Evolutionary conservation across 495 filamentous ascomycete species (phyloP).

Genomic region (Oidiodendron maius): DNA sequence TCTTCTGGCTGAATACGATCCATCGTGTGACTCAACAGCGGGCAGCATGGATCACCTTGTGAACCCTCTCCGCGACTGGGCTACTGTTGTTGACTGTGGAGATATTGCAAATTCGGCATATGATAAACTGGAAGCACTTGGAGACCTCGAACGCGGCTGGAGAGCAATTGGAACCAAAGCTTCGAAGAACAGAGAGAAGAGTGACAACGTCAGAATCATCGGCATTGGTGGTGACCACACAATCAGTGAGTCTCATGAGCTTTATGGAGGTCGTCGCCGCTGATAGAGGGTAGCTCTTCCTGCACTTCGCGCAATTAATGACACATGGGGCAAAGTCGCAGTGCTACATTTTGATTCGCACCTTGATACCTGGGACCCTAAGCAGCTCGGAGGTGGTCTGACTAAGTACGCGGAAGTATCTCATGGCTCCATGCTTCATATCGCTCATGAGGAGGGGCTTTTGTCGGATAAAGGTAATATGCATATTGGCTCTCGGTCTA

Average conservation of each 20-base stretch:
- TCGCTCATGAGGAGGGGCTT: conserved; percentile 52
- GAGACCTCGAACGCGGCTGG: conserved; percentile 56
- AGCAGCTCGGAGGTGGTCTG: conserved; percentile 19
- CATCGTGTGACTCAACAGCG: conserved; percentile 6
- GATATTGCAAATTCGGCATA: conserved; percentile 58
- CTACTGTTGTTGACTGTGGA: conserved; percentile 58
- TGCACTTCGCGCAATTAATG: conserved; percentile 33
- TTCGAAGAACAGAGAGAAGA: conserved; percentile 37
- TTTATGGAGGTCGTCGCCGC: too few relatives aligned
- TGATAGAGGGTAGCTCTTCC: conserved; percentile 38
- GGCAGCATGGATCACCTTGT: conserved; percentile 33
- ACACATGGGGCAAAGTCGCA: conserved; percentile 43
- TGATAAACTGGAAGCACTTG: conserved; percentile 57
- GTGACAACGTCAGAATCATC: conserved; percentile 48
- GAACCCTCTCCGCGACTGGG: conserved; percentile 55
- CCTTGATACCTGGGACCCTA: conserved; percentile 47
- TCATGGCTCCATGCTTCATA: conserved; percentile 65
- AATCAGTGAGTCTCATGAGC: conserved; percentile 31
- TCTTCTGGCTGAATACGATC: conserved; percentile 16
- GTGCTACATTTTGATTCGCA: conserved; percentile 64
- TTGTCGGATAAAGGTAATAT: conserved; percentile 78
- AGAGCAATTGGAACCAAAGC: conserved; percentile 32
- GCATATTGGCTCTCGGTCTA: conserved; percentile 80
- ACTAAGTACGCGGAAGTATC: conserved; percentile 57
- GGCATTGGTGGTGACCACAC: conserved; percentile 52